Percentiles rank a stretch among this genome's conserved stretches.
Evolutionary conservation across 2,329 filamentous ascomycete species (phyloP).

Genomic region (Verticillium nonalfalfae): DNA sequence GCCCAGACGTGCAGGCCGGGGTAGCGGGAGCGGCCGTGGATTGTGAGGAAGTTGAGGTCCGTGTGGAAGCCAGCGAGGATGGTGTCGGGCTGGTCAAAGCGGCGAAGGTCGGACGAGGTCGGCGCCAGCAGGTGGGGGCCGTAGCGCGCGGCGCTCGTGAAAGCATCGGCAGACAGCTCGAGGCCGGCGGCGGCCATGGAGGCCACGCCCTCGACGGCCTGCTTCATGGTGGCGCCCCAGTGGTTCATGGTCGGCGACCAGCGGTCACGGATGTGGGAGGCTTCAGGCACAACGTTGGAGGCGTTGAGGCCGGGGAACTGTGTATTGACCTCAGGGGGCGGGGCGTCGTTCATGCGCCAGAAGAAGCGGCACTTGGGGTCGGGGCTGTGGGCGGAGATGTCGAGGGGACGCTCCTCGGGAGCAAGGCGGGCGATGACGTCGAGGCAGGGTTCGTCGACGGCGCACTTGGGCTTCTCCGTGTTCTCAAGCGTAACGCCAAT

Average conservation of each 20-base stretch:
- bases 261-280: slow-evolving; percentile 37
- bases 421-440: slow-evolving; percentile 48
- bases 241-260: slow-evolving; percentile 50
- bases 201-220: slow-evolving; percentile 49
- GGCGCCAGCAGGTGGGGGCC: slow-evolving; percentile 57
- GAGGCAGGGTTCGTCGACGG: slow-evolving; percentile 54
- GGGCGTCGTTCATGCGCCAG: slow-evolving; percentile 50
- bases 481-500: slow-evolving; percentile 57
- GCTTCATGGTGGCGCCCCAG: slow-evolving; percentile 56
- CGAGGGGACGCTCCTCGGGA: slow-evolving; percentile 49
- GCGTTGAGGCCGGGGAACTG: slow-evolving; percentile 50
- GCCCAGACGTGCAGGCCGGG: slow-evolving; percentile 58
- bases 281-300: slow-evolving; percentile 46
- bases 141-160: slow-evolving; percentile 48
- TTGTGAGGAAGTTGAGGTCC: slow-evolving; percentile 59
- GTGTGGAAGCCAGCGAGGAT: slow-evolving; percentile 60
- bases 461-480: slow-evolving; percentile 58
- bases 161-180: slow-evolving; percentile 43
- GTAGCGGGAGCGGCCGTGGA: slow-evolving; percentile 57
- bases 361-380: slow-evolving; percentile 60
- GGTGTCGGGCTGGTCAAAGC: slow-evolving; percentile 46
- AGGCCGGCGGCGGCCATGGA: slow-evolving; percentile 54
- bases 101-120: slow-evolving; percentile 50
- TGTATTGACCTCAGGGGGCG: slow-evolving; percentile 41
- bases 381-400: slow-evolving; percentile 48